Base-by-base conservation (phyloP, 2,329 filamentous ascomycete genomes). In the Colletotrichum cereale region DNA sequence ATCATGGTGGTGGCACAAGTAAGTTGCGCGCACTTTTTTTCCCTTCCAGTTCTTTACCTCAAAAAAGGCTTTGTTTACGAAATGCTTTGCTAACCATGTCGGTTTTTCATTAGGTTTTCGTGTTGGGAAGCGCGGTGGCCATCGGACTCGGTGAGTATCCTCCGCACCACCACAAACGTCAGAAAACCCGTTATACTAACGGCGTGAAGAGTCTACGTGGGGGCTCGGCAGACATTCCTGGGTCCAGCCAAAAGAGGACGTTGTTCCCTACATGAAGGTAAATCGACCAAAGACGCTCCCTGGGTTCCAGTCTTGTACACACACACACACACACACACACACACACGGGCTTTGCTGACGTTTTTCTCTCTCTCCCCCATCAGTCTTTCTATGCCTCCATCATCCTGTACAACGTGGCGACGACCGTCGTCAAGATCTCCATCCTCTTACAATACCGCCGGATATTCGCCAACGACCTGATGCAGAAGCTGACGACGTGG, bases 361-460 rank as follows among this genome's bases (percentile, higher is more conserved):
- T 56, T 44, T 21, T 6, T 21, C 4, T 5, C 42, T n/a, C 12
- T 18, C 5, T 1, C 3, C 5, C 16, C 24, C 47, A 24, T 47
- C 56, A 80, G 79, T 73, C 75, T 0, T 75, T 83, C 8, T 80
- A 78, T 56, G 68, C 75, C 10, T 76, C 77, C n/a, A 79, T 82
- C 31, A 55, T 81, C 34, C 72, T 78, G 29, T 83, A 82, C 75
- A 82, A 81, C 73, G 29, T 78, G 26, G 73, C 77, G 16, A 77
- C 81, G 42, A 77, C 76, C 62, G 42, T 80, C 26, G 79, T 79
- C 71, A 83, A 83, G 74, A 75, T 80, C 21, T 81, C 81, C 5
- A 81, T 83, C 57, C 71, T 82, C 8, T 74, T 82, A n/a, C 81
- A 82, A 55, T 83, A 83, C 76, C 78, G 80, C 2, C 80, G 81